Conservation (phyloP, 768 basidiomycete genomes). For the Tubosaeta sp. region DNA sequence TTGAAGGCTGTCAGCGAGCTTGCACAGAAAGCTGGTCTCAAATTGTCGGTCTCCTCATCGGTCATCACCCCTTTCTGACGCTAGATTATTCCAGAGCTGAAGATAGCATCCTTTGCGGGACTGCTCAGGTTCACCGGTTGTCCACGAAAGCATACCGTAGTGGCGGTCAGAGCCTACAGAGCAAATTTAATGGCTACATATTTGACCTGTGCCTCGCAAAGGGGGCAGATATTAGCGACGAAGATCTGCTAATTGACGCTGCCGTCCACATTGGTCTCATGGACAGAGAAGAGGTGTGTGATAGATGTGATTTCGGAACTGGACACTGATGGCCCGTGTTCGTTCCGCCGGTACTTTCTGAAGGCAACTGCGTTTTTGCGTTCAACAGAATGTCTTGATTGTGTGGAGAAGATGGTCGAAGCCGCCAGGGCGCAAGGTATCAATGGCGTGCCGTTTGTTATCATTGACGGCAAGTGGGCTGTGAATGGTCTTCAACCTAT, state of each 20-base stretch:
- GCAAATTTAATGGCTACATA: slow-evolving; percentile 31
- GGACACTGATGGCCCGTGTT: background rate
- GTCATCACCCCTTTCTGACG: background rate
- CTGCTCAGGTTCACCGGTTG: slow-evolving; percentile 41
- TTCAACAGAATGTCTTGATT: slow-evolving; percentile 33
- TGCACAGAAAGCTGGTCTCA: slow-evolving; percentile 22
- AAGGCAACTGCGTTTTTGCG: slow-evolving; percentile 39
- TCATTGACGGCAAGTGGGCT: slow-evolving; percentile 43
- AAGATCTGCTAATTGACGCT: slow-evolving; percentile 31
- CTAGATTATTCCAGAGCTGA: slow-evolving; percentile 24
- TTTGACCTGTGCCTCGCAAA: slow-evolving; percentile 39
- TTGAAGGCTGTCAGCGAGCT: slow-evolving; percentile 21
- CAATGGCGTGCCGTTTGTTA: slow-evolving; percentile 48
- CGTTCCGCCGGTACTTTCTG: background rate
- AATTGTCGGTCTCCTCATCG: slow-evolving; percentile 16
- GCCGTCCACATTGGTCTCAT: slow-evolving; percentile 36
- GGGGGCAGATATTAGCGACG: slow-evolving; percentile 32
- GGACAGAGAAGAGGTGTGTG: slow-evolving; percentile 31
- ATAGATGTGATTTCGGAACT: slow-evolving; percentile 15
- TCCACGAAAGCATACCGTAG: slow-evolving; percentile 37
- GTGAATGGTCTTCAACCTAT: slow-evolving; percentile 40
- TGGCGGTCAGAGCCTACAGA: slow-evolving; percentile 37
- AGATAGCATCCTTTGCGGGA: slow-evolving; percentile 36
- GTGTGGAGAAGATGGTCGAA: slow-evolving; percentile 36
- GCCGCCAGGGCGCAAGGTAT: slow-evolving; percentile 40